phyloP scores from a whole-genome alignment of 208 protist species.

The Acanthamoeba sp. region DNA sequence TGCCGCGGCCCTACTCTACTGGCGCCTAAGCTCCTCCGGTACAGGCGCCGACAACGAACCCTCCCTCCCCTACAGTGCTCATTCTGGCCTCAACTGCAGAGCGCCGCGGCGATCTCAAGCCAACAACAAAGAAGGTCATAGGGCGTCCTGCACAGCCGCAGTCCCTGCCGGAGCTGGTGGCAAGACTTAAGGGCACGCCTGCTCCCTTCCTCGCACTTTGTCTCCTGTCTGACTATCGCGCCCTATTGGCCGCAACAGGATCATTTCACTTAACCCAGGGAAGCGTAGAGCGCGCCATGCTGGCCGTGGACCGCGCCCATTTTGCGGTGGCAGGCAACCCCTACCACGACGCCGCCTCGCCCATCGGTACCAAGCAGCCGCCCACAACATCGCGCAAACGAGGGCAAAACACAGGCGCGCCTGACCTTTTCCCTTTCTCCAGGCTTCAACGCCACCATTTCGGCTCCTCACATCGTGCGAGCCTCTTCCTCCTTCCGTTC shows the following conservation, averaged over 20 bases:
- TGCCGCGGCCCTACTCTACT: background rate
- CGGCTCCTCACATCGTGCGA: slow-evolving; percentile 61
- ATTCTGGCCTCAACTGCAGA: no score
- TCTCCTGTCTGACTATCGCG: background rate
- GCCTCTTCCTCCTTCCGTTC: background rate
- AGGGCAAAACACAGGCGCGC: background rate
- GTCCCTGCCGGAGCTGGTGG: background rate
- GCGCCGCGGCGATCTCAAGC: background rate
- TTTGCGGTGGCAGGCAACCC: slow-evolving; percentile 56
- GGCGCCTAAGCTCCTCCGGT: no score
- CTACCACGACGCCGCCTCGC: slow-evolving; percentile 40
- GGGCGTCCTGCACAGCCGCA: background rate
- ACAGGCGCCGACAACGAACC: no score
- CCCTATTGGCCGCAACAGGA: background rate
- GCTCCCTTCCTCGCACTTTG: background rate
- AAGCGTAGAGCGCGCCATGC: background rate
- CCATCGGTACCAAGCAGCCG: background rate
- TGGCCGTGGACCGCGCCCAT: slow-evolving; percentile 57
- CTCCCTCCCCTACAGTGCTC: no score
- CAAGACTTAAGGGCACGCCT: background rate
- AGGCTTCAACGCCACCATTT: slow-evolving; percentile 70
- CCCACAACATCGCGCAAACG: background rate
- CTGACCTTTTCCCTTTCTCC: background rate
- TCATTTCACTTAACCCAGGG: slow-evolving; percentile 32
- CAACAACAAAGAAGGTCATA: background rate